Evolutionary conservation across 2,329 filamentous ascomycete genomes (phyloP), one percentile per base, ranked within the genome.

Genomic region (Trichoderma guizhouense): DNA sequence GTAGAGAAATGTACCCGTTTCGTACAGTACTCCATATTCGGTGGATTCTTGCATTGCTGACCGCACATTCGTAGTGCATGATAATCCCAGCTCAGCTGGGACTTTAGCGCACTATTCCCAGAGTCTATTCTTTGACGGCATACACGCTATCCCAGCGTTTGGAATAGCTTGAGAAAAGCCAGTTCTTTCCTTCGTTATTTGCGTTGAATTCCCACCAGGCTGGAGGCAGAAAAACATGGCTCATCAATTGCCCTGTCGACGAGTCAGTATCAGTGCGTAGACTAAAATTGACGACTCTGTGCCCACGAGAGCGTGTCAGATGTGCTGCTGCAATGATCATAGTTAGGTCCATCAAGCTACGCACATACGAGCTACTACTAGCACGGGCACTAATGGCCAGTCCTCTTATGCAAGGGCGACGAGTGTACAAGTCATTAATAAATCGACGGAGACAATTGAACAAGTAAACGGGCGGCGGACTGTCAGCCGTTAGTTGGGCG

Each of bases 11-110:
- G 57, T 53, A 62, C 30, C 66, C 57, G 55, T 61, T 69, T 62
- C 30, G 39, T 69, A 32, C 57, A 8, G 57, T 21, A 47, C 66
- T 53, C 66, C 57, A 32, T 69, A 28, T 30, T 18, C 15, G 55
- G 66, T 69, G 57, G 71, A 51, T 63, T 62, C 65, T 36, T 62
- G 32, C 61, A 14, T 6, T 64, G 71, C 62, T 72, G 71, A 72
- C 71, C 71, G 71, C 71, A 72, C 71, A 71, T 72, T 71, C 53
- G 55, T 32, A 61, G 30, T 47, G 62, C 69, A 71, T 63, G 64
- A 72, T 24, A 64, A 69, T 24, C 71, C 71, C 55, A 53, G 64
- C 43, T 65, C 65, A 70, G 71, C 66, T 72, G 43, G 55, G 55
- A 61, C 39, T 61, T 65, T 72, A 72, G 71, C 66, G 71, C 26